These are phyloP conservation scores for Yarrowia keelungensis DNA, from an alignment of 805 yeast species.

Conservation along the genomic window DNA sequence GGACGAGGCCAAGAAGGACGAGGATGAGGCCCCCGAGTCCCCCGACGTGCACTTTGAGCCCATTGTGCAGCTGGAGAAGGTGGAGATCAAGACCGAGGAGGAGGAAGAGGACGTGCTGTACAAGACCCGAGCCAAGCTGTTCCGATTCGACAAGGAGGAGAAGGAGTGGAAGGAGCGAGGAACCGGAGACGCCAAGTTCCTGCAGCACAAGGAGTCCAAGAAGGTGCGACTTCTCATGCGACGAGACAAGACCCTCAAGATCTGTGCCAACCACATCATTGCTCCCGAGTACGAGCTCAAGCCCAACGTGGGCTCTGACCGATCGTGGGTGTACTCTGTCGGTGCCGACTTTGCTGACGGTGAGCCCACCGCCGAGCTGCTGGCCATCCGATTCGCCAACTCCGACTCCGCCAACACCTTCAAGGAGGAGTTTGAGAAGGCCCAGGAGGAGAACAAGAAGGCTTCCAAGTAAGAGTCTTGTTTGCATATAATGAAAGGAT, in stretches of 20 bases:
- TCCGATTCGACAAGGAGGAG: conserved; percentile 81
- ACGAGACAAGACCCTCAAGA: conserved; percentile 97
- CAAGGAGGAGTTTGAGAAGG: conserved; percentile 88
- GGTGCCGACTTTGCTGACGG: conserved; percentile 96
- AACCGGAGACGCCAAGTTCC: conserved; percentile 95
- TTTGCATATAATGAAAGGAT: conserved; percentile 24
- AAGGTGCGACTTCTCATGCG: conserved; percentile 96
- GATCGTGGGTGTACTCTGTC: conserved; percentile 97
- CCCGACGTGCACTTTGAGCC: conserved; percentile 96
- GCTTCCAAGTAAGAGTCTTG: conserved; percentile 41
- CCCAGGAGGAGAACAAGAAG: conserved; percentile 72
- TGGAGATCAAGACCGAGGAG: conserved; percentile 94
- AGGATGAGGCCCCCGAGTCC: conserved; percentile 69
- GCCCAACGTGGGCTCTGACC: conserved; percentile 95
- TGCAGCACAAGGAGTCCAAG: conserved; percentile 80
- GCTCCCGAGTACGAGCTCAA: conserved; percentile 77
- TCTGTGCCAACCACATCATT: conserved; percentile 94
- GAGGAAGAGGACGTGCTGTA: conserved; percentile 82
- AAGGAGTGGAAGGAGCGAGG: conserved; percentile 99
- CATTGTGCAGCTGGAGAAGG: conserved; percentile 90
- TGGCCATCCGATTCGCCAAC: conserved; percentile 87
- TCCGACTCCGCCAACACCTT: conserved; percentile 83
- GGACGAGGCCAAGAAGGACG: conserved; percentile 55
- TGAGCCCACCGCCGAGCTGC: conserved; percentile 91
- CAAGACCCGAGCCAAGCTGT: conserved; percentile 91